A percentile compares a stretch with the other conserved stretches of the same genome.
phyloP scores from a whole-genome alignment of 352 stramenopile species.

The Globisporangium alternatum region DNA sequence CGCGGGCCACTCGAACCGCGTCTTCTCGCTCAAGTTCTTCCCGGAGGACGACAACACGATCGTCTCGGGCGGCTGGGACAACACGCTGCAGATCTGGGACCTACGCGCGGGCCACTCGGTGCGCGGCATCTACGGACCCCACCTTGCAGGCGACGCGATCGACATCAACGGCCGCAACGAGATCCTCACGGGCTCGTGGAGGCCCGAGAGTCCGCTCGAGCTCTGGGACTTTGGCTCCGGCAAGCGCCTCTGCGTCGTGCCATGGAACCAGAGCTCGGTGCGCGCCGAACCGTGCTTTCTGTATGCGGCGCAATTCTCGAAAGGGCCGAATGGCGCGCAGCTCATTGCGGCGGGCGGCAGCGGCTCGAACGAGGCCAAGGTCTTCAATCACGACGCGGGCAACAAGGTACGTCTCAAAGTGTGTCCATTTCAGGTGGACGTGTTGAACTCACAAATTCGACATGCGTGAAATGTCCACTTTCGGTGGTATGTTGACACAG shows the following conservation, averaged over 20 bases:
- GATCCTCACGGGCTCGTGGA: constrained; percentile 90
- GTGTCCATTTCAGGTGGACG: not conserved
- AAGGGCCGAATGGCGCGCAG: constrained; percentile 45
- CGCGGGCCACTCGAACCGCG: constrained; percentile 88
- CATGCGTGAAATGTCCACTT: not conserved
- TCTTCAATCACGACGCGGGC: constrained; percentile 77
- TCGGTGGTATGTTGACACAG: constrained; percentile 5
- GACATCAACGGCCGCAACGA: constrained; percentile 71
- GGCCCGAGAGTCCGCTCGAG: constrained; percentile 87
- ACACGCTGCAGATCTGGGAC: constrained; percentile 93
- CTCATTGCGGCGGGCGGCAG: constrained; percentile 86
- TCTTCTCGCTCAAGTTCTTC: constrained; percentile 90
- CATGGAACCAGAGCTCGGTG: constrained; percentile 85
- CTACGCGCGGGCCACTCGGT: constrained; percentile 82
- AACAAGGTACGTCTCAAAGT: constrained; percentile 37
- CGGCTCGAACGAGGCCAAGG: constrained; percentile 89
- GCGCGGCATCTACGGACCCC: constrained; percentile 88
- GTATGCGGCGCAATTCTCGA: constrained; percentile 88
- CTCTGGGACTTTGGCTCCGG: constrained; percentile 89
- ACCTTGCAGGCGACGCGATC: constrained; percentile 79
- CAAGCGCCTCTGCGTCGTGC: constrained; percentile 68
- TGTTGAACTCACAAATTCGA: not conserved
- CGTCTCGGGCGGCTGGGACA: constrained; percentile 90
- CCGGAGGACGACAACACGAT: constrained; percentile 79
- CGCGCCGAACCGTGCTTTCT: constrained; percentile 81